Percentiles rank a stretch among this genome's conserved stretches.
These are phyloP conservation scores for Staphylotrichum tortipilum DNA, from an alignment of 495 filamentous ascomycete species.

Conservation along the genomic window DNA sequence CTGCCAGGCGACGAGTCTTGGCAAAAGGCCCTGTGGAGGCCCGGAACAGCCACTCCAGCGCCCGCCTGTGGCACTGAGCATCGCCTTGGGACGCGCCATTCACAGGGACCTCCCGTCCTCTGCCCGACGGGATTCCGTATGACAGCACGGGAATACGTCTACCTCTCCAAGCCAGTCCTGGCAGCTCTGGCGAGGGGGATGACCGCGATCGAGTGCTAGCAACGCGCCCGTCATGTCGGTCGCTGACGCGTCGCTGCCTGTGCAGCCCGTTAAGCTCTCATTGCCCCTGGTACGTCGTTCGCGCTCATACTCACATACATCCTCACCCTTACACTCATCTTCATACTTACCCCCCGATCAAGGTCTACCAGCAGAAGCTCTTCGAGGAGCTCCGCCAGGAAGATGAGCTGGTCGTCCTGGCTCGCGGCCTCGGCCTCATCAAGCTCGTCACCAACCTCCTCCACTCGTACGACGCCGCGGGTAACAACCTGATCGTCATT, in stretches of 20 bases:
- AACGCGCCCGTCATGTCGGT: constrained; percentile 19
- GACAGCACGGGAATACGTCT: no score
- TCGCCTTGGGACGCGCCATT: no score
- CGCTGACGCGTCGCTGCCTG: constrained; percentile 23
- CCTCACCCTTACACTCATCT: background rate
- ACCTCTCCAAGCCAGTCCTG: background rate
- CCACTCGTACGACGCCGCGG: constrained; percentile 92
- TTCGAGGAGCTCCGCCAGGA: constrained; percentile 83
- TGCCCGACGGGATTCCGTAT: no score
- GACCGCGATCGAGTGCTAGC: background rate
- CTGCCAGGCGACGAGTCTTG: no score
- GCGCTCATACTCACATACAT: no score
- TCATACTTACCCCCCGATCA: no score
- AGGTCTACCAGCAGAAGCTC: constrained; percentile 80
- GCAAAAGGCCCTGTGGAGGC: no score
- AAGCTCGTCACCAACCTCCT: constrained; percentile 87
- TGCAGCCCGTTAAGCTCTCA: constrained; percentile 77
- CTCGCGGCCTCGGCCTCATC: constrained; percentile 83
- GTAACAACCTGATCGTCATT: constrained; percentile 82
- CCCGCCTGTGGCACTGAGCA: no score
- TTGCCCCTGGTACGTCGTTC: constrained; percentile 70
- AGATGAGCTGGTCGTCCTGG: constrained; percentile 88
- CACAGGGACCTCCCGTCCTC: no score
- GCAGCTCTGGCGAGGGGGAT: background rate
- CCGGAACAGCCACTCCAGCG: no score